These are phyloP conservation scores for Aspergillus indologenus DNA, from an alignment of 495 filamentous ascomycete species.

Conservation along the genomic window DNA sequence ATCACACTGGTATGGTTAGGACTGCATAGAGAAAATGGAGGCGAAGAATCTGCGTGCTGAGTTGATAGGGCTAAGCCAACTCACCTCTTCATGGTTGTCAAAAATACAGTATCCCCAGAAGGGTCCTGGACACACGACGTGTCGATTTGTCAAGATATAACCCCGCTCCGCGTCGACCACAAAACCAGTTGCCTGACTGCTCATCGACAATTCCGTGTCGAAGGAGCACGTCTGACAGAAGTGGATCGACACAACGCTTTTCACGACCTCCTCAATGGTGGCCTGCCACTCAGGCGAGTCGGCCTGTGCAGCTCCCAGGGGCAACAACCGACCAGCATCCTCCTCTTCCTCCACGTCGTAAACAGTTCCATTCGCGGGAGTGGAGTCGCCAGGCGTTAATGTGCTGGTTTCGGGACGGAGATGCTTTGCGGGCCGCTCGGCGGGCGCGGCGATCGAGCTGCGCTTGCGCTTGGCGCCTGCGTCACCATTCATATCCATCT, in stretches of 20 bases:
- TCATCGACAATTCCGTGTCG: constrained; percentile 89
- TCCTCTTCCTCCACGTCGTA: constrained; percentile 49
- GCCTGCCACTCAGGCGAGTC: constrained; percentile 97
- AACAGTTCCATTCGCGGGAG: constrained; percentile 47
- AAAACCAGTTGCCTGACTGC: constrained; percentile 95
- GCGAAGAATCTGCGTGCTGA: neutral
- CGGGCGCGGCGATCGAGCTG: constrained; percentile 44
- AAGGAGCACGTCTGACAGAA: constrained; percentile 99
- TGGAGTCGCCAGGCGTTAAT: constrained; percentile 42
- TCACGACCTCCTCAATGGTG: constrained; percentile 89
- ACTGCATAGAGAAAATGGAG: neutral
- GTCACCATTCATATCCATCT: constrained; percentile 54
- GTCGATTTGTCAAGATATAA: constrained; percentile 85
- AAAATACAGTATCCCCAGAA: constrained; percentile 99
- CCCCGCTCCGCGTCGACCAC: constrained; percentile 95
- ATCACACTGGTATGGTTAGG: constrained; percentile 61
- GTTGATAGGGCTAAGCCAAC: constrained; percentile 10
- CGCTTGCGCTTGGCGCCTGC: constrained; percentile 59
- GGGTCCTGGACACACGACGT: constrained; percentile 94
- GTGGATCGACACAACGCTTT: constrained; percentile 92
- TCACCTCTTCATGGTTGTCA: constrained; percentile 90
- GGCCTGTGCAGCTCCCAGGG: constrained; percentile 52
- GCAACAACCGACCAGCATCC: constrained; percentile 37
- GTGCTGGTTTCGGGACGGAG: constrained; percentile 46
- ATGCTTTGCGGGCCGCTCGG: constrained; percentile 57